Evolutionary conservation across 78 protist genomes (phyloP).

Genomic region (Isochrysis galbana): DNA sequence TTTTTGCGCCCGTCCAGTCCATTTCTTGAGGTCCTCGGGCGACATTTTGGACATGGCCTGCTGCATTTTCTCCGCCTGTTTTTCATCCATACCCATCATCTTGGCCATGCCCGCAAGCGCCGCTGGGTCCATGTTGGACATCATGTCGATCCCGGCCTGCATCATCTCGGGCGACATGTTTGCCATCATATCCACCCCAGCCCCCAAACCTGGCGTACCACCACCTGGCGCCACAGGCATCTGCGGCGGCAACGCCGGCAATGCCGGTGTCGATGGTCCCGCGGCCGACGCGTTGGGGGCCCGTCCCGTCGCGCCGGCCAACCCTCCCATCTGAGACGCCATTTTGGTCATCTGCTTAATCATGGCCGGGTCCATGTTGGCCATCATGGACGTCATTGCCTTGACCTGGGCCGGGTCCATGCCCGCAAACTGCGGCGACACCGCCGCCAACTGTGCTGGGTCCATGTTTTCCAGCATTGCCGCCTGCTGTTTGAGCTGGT

Average conservation of each 20-base stretch:
- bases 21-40: neutral
- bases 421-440: neutral
- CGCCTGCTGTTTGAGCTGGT: neutral
- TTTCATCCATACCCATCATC: neutral
- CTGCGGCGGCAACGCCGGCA: neutral
- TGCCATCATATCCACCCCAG: neutral
- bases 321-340: neutral
- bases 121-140: neutral
- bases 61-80: neutral
- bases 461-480: neutral
- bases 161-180: neutral
- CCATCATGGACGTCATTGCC: constrained; percentile 1
- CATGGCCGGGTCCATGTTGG: neutral
- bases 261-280: neutral
- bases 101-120: neutral
- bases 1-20: neutral
- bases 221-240: neutral
- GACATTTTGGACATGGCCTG: neutral
- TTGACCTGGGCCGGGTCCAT: constrained; percentile 6
- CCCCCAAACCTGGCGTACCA: neutral
- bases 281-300: neutral
- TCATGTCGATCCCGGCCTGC: neutral
- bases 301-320: neutral
- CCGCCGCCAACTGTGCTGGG: neutral
- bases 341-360: neutral